Evolutionary conservation across 106 monocot species (phyloP).

Genomic region (Phalaenopsis equestris): DNA sequence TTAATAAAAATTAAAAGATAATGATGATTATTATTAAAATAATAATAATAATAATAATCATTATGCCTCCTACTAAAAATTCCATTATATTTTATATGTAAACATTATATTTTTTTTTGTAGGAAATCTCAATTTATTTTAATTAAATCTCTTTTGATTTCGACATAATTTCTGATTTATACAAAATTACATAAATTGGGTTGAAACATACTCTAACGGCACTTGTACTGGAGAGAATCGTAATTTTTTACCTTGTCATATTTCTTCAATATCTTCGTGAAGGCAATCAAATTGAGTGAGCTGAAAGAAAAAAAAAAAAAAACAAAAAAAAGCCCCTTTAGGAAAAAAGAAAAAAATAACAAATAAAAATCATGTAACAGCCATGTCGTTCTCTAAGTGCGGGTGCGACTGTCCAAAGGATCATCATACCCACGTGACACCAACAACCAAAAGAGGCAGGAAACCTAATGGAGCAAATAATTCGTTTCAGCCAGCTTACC

Average conservation of each 20-base stretch:
- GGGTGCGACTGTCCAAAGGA: not conserved
- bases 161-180: no score
- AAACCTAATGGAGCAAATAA: not conserved
- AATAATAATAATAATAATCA: no score
- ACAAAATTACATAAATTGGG: not conserved
- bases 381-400: not conserved
- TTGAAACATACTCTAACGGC: not conserved
- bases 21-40: no score
- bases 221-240: not conserved
- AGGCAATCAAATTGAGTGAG: conserved; percentile 83
- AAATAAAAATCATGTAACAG: not conserved
- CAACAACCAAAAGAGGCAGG: not conserved
- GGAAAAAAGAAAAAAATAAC: no score
- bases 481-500: conserved; percentile 18
- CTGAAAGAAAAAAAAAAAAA: conserved; percentile 22
- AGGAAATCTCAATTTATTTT: not conserved
- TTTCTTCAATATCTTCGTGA: conserved; percentile 91
- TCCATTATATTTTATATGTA: no score
- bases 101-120: no score
- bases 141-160: not conserved
- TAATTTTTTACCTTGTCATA: conserved; percentile 66
- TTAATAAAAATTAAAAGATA: no score
- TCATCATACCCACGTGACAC: not conserved
- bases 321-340: no score
- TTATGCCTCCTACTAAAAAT: no score